Conservation (phyloP, 2,329 filamentous ascomycete species). For the Fusarium chlamydosporum region DNA sequence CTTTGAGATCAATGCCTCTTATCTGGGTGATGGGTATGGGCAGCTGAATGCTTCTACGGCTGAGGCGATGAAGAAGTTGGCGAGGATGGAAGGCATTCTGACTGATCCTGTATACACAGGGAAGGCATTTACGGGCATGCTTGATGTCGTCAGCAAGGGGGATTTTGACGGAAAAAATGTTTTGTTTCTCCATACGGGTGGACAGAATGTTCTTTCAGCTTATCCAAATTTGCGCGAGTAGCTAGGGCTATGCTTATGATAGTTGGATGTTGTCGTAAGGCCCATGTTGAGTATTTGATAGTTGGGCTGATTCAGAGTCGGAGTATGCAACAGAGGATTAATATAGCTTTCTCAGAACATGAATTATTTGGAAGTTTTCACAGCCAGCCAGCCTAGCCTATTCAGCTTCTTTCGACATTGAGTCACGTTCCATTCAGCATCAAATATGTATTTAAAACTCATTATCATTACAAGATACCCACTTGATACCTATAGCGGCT, state of each 20-base stretch:
- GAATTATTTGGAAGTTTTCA: no score
- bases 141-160: slow-evolving; percentile 9
- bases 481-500: not conserved
- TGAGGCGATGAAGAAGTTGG: slow-evolving; percentile 26
- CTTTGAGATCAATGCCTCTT: slow-evolving; percentile 28
- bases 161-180: slow-evolving; percentile 17
- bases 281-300: no score
- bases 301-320: no score
- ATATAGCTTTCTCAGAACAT: no score
- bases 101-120: slow-evolving; percentile 38
- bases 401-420: not conserved
- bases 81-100: slow-evolving; percentile 32
- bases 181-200: slow-evolving; percentile 35
- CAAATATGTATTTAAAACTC: not conserved
- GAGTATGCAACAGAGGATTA: no score
- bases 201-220: slow-evolving; percentile 25
- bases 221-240: slow-evolving; percentile 18
- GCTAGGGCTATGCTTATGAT: not conserved
- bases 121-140: slow-evolving; percentile 26
- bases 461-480: slow-evolving; percentile 3
- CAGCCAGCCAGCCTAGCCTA: no score
- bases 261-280: no score
- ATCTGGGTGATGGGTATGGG: slow-evolving; percentile 28
- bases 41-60: slow-evolving; percentile 15
- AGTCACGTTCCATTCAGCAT: not conserved